phyloP scores from a whole-genome alignment of 345 rosid genomes.

The Citrus mangshanensis region DNA sequence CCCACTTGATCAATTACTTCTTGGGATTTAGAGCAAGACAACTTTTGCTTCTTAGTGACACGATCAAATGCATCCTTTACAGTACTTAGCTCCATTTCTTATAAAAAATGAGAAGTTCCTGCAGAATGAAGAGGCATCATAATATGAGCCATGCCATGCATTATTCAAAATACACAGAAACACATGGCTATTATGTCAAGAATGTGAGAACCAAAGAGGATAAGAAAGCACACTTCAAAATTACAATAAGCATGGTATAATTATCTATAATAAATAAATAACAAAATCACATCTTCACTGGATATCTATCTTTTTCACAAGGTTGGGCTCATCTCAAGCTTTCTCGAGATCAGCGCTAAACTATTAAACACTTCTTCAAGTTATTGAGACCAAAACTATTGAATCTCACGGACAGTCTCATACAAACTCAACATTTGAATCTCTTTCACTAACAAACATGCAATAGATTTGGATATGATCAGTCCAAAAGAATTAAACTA shows the following conservation, averaged over 20 bases:
- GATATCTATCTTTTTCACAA: background rate
- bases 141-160: background rate
- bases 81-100: constrained; percentile 40
- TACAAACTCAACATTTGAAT: background rate
- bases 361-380: background rate
- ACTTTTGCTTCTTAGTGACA: constrained; percentile 63
- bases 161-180: background rate
- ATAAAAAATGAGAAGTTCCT: constrained; percentile 19
- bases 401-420: background rate
- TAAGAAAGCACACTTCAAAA: background rate
- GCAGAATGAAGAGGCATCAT: constrained; percentile 17
- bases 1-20: constrained; percentile 48
- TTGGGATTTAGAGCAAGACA: constrained; percentile 42
- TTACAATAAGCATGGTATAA: background rate
- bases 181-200: background rate
- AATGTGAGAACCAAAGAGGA: background rate
- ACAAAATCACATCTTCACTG: background rate
- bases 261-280: background rate
- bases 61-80: constrained; percentile 64
- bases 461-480: background rate
- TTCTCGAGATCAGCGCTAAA: background rate
- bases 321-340: background rate
- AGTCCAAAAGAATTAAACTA: background rate
- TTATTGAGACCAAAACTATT: background rate
- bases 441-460: background rate